Conservation (phyloP, 2,329 filamentous ascomycete genomes). For the Trichoderma koningiopsis region DNA sequence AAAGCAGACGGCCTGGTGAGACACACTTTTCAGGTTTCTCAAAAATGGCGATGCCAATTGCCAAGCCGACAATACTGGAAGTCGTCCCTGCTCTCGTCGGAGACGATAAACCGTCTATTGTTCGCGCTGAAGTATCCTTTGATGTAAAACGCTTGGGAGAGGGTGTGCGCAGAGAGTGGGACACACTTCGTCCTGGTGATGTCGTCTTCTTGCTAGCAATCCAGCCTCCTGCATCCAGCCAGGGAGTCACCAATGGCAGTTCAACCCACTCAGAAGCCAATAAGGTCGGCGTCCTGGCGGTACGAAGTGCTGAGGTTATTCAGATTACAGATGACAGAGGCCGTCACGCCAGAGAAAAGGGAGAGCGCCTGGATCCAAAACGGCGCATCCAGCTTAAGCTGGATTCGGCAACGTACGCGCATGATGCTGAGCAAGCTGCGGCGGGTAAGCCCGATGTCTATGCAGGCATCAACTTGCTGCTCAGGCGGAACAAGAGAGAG, state of each 20-base stretch:
- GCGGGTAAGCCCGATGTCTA: constrained; percentile 78
- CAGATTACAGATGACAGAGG: constrained; percentile 87
- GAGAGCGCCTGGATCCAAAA: constrained; percentile 64
- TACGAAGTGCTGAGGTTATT: constrained; percentile 83
- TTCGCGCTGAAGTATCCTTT: constrained; percentile 82
- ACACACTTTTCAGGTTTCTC: constrained; percentile 81
- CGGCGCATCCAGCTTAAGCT: constrained; percentile 78
- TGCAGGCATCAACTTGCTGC: constrained; percentile 79
- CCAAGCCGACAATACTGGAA: constrained; percentile 84
- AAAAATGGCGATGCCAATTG: constrained; percentile 86
- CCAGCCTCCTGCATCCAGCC: constrained; percentile 56
- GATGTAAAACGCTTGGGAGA: constrained; percentile 81
- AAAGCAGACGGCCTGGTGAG: constrained; percentile 63
- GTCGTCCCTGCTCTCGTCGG: constrained; percentile 82
- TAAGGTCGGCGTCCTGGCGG: constrained; percentile 65
- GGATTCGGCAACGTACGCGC: constrained; percentile 75
- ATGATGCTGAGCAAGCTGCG: constrained; percentile 68
- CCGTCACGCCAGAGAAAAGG: constrained; percentile 65
- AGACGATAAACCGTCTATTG: constrained; percentile 76
- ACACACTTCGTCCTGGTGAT: constrained; percentile 81
- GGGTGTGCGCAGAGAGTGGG: constrained; percentile 82
- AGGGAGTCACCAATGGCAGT: constrained; percentile 55
- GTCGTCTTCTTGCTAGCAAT: constrained; percentile 85
- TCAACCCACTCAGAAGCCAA: constrained; percentile 52
- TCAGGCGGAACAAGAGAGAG: constrained; percentile 81